A percentile compares a stretch with the other conserved stretches of the same genome.
Evolutionary conservation across 108 stramenopile genomes (phyloP).

Genomic region (Skeletonema costatum): DNA sequence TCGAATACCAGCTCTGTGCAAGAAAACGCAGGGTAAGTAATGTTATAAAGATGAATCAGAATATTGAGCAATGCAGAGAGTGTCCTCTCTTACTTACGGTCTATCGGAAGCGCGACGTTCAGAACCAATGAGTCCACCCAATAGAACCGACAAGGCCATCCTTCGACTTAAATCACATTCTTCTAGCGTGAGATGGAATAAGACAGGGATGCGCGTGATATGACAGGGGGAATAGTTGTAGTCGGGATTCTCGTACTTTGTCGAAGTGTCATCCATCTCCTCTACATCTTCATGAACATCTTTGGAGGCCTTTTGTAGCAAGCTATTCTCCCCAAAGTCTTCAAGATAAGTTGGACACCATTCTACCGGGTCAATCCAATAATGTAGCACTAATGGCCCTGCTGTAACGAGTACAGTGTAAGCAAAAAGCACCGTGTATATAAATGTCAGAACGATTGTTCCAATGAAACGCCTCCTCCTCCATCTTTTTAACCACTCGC

Average conservation of each 20-base stretch:
- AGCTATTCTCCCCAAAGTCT: slow-evolving; percentile 1
- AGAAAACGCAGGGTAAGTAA: too few relatives aligned
- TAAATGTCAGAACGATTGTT: slow-evolving; percentile 3
- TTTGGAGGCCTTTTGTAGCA: slow-evolving; percentile 5
- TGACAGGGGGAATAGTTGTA: slow-evolving; percentile 57
- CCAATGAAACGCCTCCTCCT: slow-evolving; percentile 12
- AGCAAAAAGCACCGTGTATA: slow-evolving; percentile 8
- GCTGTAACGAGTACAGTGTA: slow-evolving; percentile 16
- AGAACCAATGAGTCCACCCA: slow-evolving; percentile 81
- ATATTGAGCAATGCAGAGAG: not conserved
- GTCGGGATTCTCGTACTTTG: slow-evolving; percentile 58
- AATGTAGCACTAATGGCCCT: slow-evolving; percentile 15
- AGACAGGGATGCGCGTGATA: slow-evolving; percentile 28
- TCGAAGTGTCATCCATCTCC: not conserved
- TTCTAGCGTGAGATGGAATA: slow-evolving; percentile 66
- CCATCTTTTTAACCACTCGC: slow-evolving; percentile 6
- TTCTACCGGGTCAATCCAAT: slow-evolving; percentile 15
- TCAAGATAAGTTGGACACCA: slow-evolving; percentile 21
- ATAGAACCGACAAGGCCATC: slow-evolving; percentile 51
- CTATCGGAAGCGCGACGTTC: slow-evolving; percentile 85
- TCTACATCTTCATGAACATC: slow-evolving; percentile 15
- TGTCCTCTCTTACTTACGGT: slow-evolving; percentile 32
- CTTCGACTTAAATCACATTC: slow-evolving; percentile 73
- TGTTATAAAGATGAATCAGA: too few relatives aligned
- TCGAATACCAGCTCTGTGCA: slow-evolving; percentile 78